Evolutionary conservation across 371 early-diverging fungal genomes (phyloP).

Genomic region (Haplosporangium sp.): DNA sequence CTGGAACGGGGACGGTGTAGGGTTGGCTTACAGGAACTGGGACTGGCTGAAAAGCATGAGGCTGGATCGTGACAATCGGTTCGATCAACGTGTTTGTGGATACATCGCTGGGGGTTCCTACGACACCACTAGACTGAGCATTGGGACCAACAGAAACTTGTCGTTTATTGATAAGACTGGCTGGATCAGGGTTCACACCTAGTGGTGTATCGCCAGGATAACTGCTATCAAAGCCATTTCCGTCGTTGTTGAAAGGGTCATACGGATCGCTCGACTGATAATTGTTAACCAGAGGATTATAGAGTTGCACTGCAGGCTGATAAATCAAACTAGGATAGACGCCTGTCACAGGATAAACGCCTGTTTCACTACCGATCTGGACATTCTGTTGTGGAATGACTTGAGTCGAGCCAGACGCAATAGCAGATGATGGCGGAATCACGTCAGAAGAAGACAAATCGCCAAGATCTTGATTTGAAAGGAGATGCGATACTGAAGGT

Average conservation of each 20-base stretch:
- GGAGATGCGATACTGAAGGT: neutral
- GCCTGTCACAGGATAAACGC: conserved; percentile 24
- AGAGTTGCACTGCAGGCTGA: conserved; percentile 28
- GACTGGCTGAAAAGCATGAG: conserved; percentile 35
- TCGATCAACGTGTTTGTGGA: conserved; percentile 38
- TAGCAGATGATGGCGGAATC: neutral
- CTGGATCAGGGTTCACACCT: neutral
- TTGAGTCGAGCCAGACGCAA: neutral
- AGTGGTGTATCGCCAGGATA: neutral
- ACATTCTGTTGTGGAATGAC: conserved; percentile 18
- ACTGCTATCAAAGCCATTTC: neutral
- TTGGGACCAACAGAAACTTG: neutral
- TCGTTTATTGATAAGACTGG: neutral
- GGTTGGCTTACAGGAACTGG: conserved; percentile 36
- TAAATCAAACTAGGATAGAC: conserved; percentile 33
- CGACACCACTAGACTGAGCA: neutral
- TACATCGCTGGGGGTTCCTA: conserved; percentile 13
- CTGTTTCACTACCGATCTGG: conserved; percentile 25
- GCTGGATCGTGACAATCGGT: conserved; percentile 39
- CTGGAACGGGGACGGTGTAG: conserved; percentile 42
- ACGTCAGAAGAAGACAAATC: neutral
- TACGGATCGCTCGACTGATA: conserved; percentile 11
- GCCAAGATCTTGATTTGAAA: conserved; percentile 1
- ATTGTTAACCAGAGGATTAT: conserved; percentile 23
- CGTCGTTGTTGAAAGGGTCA: neutral